Evolutionary conservation across 75 land plant genomes (phyloP).

Genomic region (Cunninghamia lanceolata): DNA sequence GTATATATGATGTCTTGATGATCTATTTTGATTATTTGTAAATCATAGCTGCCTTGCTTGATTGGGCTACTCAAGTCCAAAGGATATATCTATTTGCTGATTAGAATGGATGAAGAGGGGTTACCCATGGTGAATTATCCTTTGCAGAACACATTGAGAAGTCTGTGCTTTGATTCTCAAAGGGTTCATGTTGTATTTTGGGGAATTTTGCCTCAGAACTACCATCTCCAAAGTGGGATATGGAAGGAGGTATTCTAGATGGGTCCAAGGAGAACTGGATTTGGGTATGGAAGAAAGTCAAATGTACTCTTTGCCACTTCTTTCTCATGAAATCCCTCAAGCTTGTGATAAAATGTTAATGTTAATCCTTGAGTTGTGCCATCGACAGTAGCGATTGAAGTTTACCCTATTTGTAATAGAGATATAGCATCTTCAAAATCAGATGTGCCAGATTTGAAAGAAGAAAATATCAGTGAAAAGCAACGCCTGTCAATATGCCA

Average conservation of each 20-base stretch:
- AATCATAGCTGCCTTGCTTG: neutral
- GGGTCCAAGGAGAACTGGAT: constrained; percentile 75
- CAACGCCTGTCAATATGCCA: constrained; percentile 16
- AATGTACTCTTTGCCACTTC: neutral
- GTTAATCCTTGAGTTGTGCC: constrained; percentile 45
- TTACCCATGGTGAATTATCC: constrained; percentile 56
- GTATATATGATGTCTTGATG: neutral
- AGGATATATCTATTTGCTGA: neutral
- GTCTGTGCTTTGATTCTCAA: constrained; percentile 59
- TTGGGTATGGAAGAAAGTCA: constrained; percentile 26
- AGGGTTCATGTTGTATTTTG: constrained; percentile 75
- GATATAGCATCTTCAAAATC: no score
- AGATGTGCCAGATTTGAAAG: no score
- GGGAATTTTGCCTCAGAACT: constrained; percentile 69
- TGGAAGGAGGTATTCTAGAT: constrained; percentile 46
- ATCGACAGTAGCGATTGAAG: constrained; percentile 51
- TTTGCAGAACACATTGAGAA: constrained; percentile 61
- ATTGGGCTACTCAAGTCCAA: neutral
- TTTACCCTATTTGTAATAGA: no score
- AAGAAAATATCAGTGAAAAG: no score
- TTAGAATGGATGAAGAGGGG: constrained; percentile 42
- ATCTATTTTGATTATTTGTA: neutral
- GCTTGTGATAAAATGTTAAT: constrained; percentile 30
- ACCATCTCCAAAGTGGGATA: constrained; percentile 89
- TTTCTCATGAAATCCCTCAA: neutral